A percentile compares a stretch with the other conserved stretches of the same genome.
Conservation (phyloP, 805 yeast genomes). For the Metschnikowia reukaufii region DNA sequence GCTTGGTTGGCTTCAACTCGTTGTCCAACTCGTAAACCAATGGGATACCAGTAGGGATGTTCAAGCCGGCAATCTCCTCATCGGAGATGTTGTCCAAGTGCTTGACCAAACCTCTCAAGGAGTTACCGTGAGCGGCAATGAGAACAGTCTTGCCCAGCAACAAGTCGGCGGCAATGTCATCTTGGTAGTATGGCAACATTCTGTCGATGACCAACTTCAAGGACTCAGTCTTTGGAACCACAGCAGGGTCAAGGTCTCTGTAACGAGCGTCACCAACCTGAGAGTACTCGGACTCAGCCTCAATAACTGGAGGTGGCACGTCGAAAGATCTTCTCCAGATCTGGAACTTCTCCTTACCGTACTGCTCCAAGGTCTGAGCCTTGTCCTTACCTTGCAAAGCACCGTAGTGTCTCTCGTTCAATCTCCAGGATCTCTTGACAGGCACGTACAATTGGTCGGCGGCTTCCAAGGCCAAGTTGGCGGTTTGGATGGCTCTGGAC, state of each 20-base stretch:
- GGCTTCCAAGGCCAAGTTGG: constrained; percentile 84
- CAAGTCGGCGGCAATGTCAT: constrained; percentile 81
- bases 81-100: constrained; percentile 92
- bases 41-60: constrained; percentile 98
- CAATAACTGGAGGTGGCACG: constrained; percentile 91
- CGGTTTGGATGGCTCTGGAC: constrained; percentile 95
- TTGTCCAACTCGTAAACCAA: constrained; percentile 93
- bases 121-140: constrained; percentile 98
- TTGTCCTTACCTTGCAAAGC: constrained; percentile 98
- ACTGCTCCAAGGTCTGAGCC: constrained; percentile 84
- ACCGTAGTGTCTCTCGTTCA: constrained; percentile 99
- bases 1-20: constrained; percentile 83
- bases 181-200: constrained; percentile 96
- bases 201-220: constrained; percentile 93
- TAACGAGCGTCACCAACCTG: constrained; percentile 87
- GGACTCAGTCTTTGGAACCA: constrained; percentile 92
- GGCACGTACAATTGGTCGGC: constrained; percentile 92
- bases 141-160: constrained; percentile 86
- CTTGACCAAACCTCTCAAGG: constrained; percentile 94
- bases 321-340: constrained; percentile 97
- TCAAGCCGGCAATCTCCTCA: constrained; percentile 87
- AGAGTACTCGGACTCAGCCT: constrained; percentile 73
- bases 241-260: constrained; percentile 77
- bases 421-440: constrained; percentile 94
- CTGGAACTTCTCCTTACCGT: constrained; percentile 91